Evolutionary conservation across 306 rosid genomes (phyloP), one percentile per base, ranked within the genome.

Genomic region (Mimosa bimucronata): DNA sequence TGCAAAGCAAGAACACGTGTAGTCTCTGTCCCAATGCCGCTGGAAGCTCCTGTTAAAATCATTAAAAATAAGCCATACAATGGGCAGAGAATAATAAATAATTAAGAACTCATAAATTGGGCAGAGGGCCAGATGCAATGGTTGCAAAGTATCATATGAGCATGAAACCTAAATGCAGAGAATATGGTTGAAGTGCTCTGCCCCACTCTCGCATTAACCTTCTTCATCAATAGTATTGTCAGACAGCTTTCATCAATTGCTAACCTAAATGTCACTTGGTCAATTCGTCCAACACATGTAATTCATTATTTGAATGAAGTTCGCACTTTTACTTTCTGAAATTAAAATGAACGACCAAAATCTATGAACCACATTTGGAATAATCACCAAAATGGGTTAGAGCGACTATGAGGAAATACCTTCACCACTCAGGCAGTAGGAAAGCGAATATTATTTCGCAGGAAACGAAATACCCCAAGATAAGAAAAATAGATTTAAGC

Each of bases 41-140:
- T 86, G 9, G 93, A 87, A 65, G 97, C 89, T 82, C 98, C 98
- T 92, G 89, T 79, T 57, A 83, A 26, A 3, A 25, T 38, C n/a
- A n/a, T n/a, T n/a, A n/a, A n/a, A n/a, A n/a, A n/a, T n/a, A n/a
- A n/a, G n/a, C n/a, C n/a, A n/a, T n/a, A n/a, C n/a, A n/a, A n/a
- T n/a, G n/a, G n/a, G n/a, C n/a, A n/a, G n/a, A n/a, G n/a, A n/a
- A n/a, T n/a, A n/a, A n/a, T n/a, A n/a, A n/a, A n/a, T n/a, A n/a
- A n/a, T n/a, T n/a, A n/a, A n/a, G n/a, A n/a, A n/a, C n/a, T n/a
- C n/a, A n/a, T n/a, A n/a, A n/a, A n/a, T n/a, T n/a, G n/a, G n/a
- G n/a, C n/a, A n/a, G n/a, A n/a, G n/a, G n/a, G n/a, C n/a, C n/a
- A n/a, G n/a, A n/a, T n/a, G n/a, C n/a, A n/a, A n/a, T n/a, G n/a